Evolutionary conservation across 75 land plant species (phyloP).

Genomic region (Pinus albicaulis): DNA sequence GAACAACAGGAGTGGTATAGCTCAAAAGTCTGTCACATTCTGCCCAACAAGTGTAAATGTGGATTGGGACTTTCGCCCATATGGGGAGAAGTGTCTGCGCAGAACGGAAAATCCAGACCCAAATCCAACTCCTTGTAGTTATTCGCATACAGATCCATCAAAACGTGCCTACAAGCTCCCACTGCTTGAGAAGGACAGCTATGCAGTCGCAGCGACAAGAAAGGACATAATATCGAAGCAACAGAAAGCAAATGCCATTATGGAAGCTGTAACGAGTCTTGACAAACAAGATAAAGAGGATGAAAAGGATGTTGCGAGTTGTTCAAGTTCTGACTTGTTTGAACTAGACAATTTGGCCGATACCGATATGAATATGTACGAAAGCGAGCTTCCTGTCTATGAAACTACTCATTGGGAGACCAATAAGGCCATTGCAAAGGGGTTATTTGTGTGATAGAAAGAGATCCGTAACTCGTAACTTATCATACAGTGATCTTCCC

Average conservation of each 20-base stretch:
- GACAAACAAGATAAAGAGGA: constrained; percentile 4
- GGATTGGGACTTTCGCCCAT: not conserved
- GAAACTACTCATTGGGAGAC: constrained; percentile 51
- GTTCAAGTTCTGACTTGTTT: no score
- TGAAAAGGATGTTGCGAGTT: no score
- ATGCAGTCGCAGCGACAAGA: not conserved
- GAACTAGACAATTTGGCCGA: constrained; percentile 8
- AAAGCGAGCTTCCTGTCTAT: not conserved
- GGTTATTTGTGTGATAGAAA: constrained; percentile 6
- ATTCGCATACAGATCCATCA: not conserved
- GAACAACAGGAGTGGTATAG: no score
- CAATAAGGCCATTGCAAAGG: constrained; percentile 43
- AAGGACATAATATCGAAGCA: not conserved
- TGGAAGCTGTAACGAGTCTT: constrained; percentile 4
- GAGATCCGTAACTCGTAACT: no score
- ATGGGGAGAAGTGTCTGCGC: constrained; percentile 11
- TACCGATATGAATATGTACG: constrained; percentile 28
- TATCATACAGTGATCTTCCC: no score
- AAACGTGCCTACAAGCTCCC: not conserved
- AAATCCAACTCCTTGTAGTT: not conserved
- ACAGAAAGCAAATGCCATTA: constrained; percentile 3
- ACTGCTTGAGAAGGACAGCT: not conserved
- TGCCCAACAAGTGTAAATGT: constrained; percentile 29
- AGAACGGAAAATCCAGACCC: not conserved
- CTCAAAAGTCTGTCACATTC: no score